phyloP scores from a whole-genome alignment of 108 stramenopile genomes.

The Nannochloropsis oceanica region DNA sequence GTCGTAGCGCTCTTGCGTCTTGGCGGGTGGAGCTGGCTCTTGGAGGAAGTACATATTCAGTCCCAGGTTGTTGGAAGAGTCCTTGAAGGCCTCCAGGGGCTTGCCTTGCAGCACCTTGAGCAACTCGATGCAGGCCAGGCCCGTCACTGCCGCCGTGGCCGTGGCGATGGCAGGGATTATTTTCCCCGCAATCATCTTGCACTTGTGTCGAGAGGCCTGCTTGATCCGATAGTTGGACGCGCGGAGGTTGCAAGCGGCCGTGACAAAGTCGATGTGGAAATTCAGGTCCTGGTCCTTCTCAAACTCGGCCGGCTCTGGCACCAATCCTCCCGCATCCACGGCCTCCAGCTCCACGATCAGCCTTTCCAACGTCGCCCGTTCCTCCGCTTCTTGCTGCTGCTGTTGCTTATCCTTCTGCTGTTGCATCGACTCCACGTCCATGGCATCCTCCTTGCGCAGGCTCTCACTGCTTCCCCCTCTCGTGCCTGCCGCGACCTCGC shows the following conservation, averaged over 20 bases:
- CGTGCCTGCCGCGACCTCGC: neutral
- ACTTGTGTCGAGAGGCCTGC: slow-evolving; percentile 35
- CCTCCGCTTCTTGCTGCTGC: neutral
- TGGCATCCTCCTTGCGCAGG: neutral
- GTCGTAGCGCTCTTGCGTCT: slow-evolving; percentile 23
- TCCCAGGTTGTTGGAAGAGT: slow-evolving; percentile 34
- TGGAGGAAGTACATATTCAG: slow-evolving; percentile 36
- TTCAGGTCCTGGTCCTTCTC: slow-evolving; percentile 46
- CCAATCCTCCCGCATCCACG: slow-evolving; percentile 8
- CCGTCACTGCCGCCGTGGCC: slow-evolving; percentile 45
- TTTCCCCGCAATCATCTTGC: slow-evolving; percentile 52
- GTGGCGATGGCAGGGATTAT: slow-evolving; percentile 53
- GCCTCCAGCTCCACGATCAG: slow-evolving; percentile 10
- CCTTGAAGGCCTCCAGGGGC: slow-evolving; percentile 29
- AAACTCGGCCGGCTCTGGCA: slow-evolving; percentile 35
- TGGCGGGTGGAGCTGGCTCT: slow-evolving; percentile 11
- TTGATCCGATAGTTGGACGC: slow-evolving; percentile 36
- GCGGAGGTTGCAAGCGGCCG: slow-evolving; percentile 32
- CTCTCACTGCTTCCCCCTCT: neutral
- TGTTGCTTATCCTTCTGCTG: neutral
- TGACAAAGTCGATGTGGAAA: slow-evolving; percentile 50
- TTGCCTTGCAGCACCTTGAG: slow-evolving; percentile 41
- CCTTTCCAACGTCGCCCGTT: neutral
- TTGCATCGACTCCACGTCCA: neutral
- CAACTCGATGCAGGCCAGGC: slow-evolving; percentile 48